Percentiles rank a stretch among this genome's conserved stretches.
These are phyloP conservation scores for Metschnikowia gelsemii DNA, from an alignment of 805 yeast species.

Conservation along the genomic window DNA sequence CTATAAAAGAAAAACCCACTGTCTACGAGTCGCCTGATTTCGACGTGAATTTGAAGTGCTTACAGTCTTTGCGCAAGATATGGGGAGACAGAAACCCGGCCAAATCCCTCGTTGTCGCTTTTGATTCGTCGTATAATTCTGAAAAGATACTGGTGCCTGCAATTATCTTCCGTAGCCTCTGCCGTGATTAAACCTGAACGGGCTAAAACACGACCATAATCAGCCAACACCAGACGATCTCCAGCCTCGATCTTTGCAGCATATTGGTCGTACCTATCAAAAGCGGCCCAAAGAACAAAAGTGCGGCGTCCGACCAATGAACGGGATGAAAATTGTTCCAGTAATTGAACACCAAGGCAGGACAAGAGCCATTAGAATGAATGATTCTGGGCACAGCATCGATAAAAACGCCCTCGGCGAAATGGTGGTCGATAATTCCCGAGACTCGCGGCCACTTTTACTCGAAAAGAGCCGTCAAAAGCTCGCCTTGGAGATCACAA, in stretches of 20 bases:
- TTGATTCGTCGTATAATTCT: conserved; percentile 27
- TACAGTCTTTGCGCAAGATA: conserved; percentile 79
- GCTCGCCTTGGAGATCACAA: conserved; percentile 60
- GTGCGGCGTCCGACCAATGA: conserved; percentile 46
- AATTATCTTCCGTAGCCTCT: not conserved
- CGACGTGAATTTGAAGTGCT: conserved; percentile 52
- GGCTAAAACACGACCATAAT: conserved; percentile 32
- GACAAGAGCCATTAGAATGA: conserved; percentile 70
- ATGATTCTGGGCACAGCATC: conserved; percentile 64
- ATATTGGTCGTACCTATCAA: conserved; percentile 75
- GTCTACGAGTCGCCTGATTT: conserved; percentile 24
- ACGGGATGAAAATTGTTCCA: no score
- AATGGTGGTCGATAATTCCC: conserved; percentile 86
- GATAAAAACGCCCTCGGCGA: conserved; percentile 54
- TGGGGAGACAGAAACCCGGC: conserved; percentile 59
- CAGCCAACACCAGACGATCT: conserved; percentile 50
- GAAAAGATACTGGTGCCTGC: conserved; percentile 8
- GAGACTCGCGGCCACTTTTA: conserved; percentile 35
- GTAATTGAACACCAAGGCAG: conserved; percentile 66
- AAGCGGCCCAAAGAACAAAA: conserved; percentile 63
- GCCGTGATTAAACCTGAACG: no score
- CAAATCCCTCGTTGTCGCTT: conserved; percentile 62
- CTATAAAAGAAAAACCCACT: conserved; percentile 78
- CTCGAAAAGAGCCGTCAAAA: conserved; percentile 30
- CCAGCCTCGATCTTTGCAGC: conserved; percentile 58